These are phyloP conservation scores for Yamadazyma sp. DNA, from an alignment of 805 yeast genomes.

Conservation along the genomic window DNA sequence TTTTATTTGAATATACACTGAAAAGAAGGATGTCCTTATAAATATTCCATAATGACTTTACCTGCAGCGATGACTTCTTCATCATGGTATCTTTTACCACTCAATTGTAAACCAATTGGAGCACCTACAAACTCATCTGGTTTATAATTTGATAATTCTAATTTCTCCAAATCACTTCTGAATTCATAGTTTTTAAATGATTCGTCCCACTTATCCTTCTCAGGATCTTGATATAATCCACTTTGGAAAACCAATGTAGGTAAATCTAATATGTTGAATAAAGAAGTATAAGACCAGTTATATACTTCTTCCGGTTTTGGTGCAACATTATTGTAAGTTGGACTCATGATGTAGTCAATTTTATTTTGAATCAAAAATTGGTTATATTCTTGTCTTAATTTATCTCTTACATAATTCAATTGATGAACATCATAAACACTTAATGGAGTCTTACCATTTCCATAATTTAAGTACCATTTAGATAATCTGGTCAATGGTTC, in stretches of 20 bases:
- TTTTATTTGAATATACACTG: too few species aligned
- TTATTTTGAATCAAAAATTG: conserved; percentile 50
- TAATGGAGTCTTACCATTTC: conserved; percentile 50
- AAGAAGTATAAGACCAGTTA: conserved; percentile 79
- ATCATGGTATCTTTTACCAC: conserved; percentile 52
- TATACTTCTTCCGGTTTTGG: conserved; percentile 59
- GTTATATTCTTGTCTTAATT: conserved; percentile 54
- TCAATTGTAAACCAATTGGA: conserved; percentile 52
- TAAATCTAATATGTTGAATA: conserved; percentile 69
- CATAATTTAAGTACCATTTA: conserved; percentile 56
- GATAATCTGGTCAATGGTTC: conserved; percentile 67
- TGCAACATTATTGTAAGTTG: conserved; percentile 67
- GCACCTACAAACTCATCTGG: conserved; percentile 50
- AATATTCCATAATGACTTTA: conserved; percentile 32
- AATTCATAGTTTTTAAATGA: conserved; percentile 28
- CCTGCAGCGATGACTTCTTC: conserved; percentile 54
- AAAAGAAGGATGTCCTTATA: too few species aligned
- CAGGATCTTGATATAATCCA: conserved; percentile 56
- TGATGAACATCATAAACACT: conserved; percentile 51
- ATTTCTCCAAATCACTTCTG: conserved; percentile 45
- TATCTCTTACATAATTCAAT: conserved; percentile 54
- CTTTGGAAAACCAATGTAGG: conserved; percentile 67
- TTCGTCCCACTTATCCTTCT: conserved; percentile 46
- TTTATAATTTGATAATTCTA: conserved; percentile 45
- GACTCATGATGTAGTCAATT: conserved; percentile 65